A percentile compares a stretch with the other conserved stretches of the same genome.
phyloP scores from a whole-genome alignment of 2,329 filamentous ascomycete genomes.

The Arachnopeziza araneosa region DNA sequence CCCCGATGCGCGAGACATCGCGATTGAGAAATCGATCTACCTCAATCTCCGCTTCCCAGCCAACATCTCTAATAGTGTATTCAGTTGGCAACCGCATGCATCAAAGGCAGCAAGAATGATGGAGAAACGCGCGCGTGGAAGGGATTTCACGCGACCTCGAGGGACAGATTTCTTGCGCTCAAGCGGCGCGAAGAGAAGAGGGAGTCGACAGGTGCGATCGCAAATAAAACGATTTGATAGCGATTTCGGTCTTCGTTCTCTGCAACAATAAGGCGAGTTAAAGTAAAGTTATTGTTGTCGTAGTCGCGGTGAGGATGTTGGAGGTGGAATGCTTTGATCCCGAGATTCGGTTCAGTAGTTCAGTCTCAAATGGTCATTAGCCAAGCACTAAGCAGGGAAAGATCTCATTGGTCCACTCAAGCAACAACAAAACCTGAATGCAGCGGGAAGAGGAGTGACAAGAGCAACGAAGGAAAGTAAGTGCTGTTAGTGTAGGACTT shows the following conservation, averaged over 20 bases:
- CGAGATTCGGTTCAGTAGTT: background rate
- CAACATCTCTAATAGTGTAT: slow-evolving; percentile 26
- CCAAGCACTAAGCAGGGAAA: background rate
- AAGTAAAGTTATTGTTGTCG: slow-evolving; percentile 3
- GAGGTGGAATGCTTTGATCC: background rate
- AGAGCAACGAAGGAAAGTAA: no score
- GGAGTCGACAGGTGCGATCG: slow-evolving; percentile 2
- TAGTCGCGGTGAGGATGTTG: background rate
- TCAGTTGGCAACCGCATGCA: slow-evolving; percentile 26
- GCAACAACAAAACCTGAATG: background rate
- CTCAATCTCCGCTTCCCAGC: slow-evolving; percentile 26
- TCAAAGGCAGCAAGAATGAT: slow-evolving; percentile 2
- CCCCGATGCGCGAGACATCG: slow-evolving; percentile 71
- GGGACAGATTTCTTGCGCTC: slow-evolving; percentile 17
- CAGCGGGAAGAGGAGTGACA: background rate
- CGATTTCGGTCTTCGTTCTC: background rate
- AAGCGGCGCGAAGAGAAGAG: slow-evolving; percentile 2
- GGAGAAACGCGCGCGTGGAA: background rate
- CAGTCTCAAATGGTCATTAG: background rate
- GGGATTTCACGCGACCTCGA: slow-evolving; percentile 19
- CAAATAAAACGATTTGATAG: background rate
- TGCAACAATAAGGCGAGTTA: background rate
- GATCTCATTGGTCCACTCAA: background rate
- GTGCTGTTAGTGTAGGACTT: no score
- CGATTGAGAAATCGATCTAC: slow-evolving; percentile 36